Conservation (phyloP, 768 basidiomycete species). For the Tulasnella sp. region DNA sequence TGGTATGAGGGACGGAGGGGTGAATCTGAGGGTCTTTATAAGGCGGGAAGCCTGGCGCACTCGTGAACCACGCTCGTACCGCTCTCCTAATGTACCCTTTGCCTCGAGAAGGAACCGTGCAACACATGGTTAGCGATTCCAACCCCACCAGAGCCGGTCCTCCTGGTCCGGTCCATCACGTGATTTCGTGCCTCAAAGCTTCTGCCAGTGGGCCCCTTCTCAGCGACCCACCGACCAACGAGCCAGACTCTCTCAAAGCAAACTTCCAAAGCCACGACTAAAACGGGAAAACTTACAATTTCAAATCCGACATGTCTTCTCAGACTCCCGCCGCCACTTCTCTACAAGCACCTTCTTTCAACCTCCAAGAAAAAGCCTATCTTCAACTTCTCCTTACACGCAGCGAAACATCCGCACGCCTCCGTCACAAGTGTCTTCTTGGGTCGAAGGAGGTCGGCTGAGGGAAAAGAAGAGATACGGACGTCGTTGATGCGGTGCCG, state of each 20-base stretch:
- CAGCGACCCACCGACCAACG: background rate
- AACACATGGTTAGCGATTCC: background rate
- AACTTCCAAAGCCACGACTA: background rate
- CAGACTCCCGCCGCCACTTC: background rate
- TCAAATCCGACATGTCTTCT: slow-evolving; percentile 2
- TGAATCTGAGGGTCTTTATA: too few relatives aligned
- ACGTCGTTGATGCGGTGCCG: slow-evolving; percentile 53
- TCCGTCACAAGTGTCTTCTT: slow-evolving; percentile 71
- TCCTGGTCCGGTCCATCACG: background rate
- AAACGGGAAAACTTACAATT: background rate
- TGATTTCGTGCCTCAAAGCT: background rate
- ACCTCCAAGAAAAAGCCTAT: slow-evolving; percentile 40
- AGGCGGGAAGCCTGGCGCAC: too few relatives aligned
- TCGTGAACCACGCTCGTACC: too few relatives aligned
- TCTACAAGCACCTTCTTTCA: background rate
- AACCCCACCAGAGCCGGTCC: background rate
- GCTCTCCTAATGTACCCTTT: too few relatives aligned
- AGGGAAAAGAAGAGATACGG: slow-evolving; percentile 19
- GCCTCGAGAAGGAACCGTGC: too few relatives aligned
- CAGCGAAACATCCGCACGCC: slow-evolving; percentile 67
- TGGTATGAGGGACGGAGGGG: too few relatives aligned
- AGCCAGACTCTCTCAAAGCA: background rate
- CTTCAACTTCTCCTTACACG: slow-evolving; percentile 69
- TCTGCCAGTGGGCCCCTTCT: background rate
- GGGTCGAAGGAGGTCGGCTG: slow-evolving; percentile 39